Evolutionary conservation across 2,329 filamentous ascomycete genomes (phyloP).

Genomic region (Fusarium nygamai): DNA sequence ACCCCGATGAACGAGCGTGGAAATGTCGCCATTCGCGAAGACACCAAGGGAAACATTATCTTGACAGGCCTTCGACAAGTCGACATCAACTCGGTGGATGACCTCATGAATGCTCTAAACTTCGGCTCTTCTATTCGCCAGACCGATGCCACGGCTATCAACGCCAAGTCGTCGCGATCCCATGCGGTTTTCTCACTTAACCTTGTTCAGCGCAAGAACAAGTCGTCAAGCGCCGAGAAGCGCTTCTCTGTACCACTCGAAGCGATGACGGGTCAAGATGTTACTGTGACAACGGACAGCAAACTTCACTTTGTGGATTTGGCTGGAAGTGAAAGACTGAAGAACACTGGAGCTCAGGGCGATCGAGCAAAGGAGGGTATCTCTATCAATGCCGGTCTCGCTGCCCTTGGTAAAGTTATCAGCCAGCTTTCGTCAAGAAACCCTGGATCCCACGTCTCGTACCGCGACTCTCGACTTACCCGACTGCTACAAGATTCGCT

Average conservation of each 20-base stretch:
- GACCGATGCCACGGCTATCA: conserved; percentile 96
- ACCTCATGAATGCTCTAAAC: conserved; percentile 87
- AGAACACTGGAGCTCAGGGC: conserved; percentile 95
- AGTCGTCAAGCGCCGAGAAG: conserved; percentile 73
- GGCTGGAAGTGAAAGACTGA: conserved; percentile 93
- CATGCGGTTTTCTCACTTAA: conserved; percentile 98
- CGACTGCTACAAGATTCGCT: conserved; percentile 95
- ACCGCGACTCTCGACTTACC: conserved; percentile 97
- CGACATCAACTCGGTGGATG: conserved; percentile 89
- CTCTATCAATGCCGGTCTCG: conserved; percentile 95
- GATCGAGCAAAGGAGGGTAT: conserved; percentile 96
- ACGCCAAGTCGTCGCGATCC: conserved; percentile 96
- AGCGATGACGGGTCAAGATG: conserved; percentile 72
- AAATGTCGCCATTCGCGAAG: conserved; percentile 91
- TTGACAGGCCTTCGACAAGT: conserved; percentile 90
- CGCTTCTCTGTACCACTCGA: conserved; percentile 88
- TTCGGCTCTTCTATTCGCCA: conserved; percentile 95
- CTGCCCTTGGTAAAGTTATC: conserved; percentile 96
- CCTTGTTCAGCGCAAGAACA: conserved; percentile 83
- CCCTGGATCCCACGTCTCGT: conserved; percentile 90
- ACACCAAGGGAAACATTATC: conserved; percentile 92
- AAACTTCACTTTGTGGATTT: conserved; percentile 99
- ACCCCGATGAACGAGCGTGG: conserved; percentile 75
- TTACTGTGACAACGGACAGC: conserved; percentile 89
- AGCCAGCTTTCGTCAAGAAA: conserved; percentile 94